Base-by-base conservation (phyloP, 306 rosid species). In the Cercis canadensis region DNA sequence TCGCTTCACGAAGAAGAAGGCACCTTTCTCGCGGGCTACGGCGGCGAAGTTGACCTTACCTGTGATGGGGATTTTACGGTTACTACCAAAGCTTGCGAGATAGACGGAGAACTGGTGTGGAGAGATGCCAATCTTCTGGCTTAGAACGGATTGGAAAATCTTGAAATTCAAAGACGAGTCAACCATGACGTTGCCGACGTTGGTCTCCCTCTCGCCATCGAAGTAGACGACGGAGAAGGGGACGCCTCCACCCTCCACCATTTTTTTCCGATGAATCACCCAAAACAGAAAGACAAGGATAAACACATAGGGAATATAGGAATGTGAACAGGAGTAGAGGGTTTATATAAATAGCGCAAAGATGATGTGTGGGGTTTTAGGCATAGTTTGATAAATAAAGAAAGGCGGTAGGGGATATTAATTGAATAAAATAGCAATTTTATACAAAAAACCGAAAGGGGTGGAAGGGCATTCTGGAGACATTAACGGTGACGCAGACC, bases 1-100 rank as follows among this genome's bases (percentile, higher is more conserved):
- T 40, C 86, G 84, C 81, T 83, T 87, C 19, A 88, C 89, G 51
- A 85, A 76, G 68, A 88, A 85, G 80, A 81, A 84, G 15, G 86
- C 80, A 9, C 75, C 79, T 11, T 63, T 73, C 39, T 78, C 74
- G 61, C 70, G 71, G 2, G 58, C 9, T 41, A 87, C 54, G 18
- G 79, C 60, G 57, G 72, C 62, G 74, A 92, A 75, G 79, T 85
- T 82, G 82, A 81, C 24, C 74, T 84, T 87, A 3, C 78, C 79
- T 3, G 84, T 87, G 70, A 89, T 32, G 0, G 87, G 97, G 16
- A 82, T 77, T 61, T 78, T 70, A 57, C 78, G 74, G 65, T 68
- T 73, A n/a, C 63, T 57, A 4, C 62, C 72, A 10, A 57, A 4
- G 16, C 81, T 62, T 54, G 83, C 74, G 46, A 92, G 55, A 34